These are phyloP conservation scores for Saccharum officinarum DNA, from an alignment of 176 grass and related monocot genomes.

Conservation along the genomic window DNA sequence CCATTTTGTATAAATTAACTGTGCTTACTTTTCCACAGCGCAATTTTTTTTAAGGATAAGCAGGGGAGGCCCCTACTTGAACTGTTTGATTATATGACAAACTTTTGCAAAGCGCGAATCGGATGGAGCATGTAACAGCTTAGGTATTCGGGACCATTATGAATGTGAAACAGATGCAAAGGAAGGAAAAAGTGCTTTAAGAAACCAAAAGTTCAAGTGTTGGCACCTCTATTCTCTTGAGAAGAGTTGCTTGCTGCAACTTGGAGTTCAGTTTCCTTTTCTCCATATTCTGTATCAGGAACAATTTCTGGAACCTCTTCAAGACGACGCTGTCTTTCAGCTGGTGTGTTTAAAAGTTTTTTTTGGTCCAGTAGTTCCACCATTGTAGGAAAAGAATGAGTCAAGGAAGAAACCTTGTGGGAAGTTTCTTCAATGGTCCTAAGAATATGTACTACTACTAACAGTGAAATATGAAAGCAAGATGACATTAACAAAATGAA, in stretches of 20 bases:
- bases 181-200: conserved; percentile 22
- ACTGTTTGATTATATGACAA: too few species aligned
- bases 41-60: not conserved
- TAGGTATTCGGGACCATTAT: not conserved
- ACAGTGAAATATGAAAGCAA: conserved; percentile 14
- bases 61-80: too few species aligned
- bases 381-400: conserved; percentile 52
- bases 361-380: conserved; percentile 50
- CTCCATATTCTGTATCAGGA: conserved; percentile 52
- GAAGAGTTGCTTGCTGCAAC: conserved; percentile 13
- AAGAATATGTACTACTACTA: not conserved
- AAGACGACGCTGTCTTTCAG: conserved; percentile 64
- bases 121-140: conserved; percentile 1
- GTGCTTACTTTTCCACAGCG: not conserved
- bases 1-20: not conserved
- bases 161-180: conserved; percentile 18
- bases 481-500: not conserved
- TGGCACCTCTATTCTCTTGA: conserved; percentile 50
- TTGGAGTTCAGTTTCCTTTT: conserved; percentile 33
- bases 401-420: conserved; percentile 57
- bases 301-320: conserved; percentile 62
- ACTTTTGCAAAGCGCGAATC: not conserved
- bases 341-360: conserved; percentile 54
- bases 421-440: conserved; percentile 14
- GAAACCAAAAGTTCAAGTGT: conserved; percentile 3